phyloP scores from a whole-genome alignment of 2,329 filamentous ascomycete species.

The Penicillium olsonii region DNA sequence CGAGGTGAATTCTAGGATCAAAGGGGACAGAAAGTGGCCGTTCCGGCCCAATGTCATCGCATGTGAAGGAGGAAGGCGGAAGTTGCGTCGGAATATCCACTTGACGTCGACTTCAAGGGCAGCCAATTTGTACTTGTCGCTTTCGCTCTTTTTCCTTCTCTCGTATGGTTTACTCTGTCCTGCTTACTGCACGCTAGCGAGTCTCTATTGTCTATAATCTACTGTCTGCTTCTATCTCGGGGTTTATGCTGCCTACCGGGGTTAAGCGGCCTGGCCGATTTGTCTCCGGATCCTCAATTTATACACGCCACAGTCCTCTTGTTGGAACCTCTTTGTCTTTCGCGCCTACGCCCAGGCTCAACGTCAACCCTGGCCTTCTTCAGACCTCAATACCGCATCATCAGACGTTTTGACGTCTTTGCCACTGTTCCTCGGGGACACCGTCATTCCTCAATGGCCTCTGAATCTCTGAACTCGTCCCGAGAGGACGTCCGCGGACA shows the following conservation, averaged over 20 bases:
- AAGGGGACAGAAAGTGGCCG: slow-evolving; percentile 24
- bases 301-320: slow-evolving; percentile 13
- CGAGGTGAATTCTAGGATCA: not conserved
- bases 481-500: slow-evolving; percentile 29
- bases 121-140: too few relatives aligned
- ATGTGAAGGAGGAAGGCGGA: slow-evolving; percentile 15
- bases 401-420: slow-evolving; percentile 5
- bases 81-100: slow-evolving; percentile 4
- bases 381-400: slow-evolving; percentile 2
- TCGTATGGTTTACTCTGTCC: not conserved
- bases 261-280: slow-evolving; percentile 26
- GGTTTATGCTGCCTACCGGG: slow-evolving; percentile 19
- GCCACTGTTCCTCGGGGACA: slow-evolving; percentile 15
- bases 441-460: slow-evolving; percentile 35
- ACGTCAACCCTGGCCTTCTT: not conserved
- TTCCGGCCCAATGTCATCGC: slow-evolving; percentile 31
- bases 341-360: slow-evolving; percentile 3
- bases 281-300: slow-evolving; percentile 20
- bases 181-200: too few relatives aligned
- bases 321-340: slow-evolving; percentile 6
- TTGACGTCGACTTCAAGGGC: slow-evolving; percentile 11
- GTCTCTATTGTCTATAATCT: not conserved
- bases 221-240: not conserved
- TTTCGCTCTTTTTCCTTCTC: too few relatives aligned
- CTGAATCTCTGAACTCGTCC: slow-evolving; percentile 37